phyloP scores from a whole-genome alignment of 495 filamentous ascomycete species.

The Trichoderma virens region DNA sequence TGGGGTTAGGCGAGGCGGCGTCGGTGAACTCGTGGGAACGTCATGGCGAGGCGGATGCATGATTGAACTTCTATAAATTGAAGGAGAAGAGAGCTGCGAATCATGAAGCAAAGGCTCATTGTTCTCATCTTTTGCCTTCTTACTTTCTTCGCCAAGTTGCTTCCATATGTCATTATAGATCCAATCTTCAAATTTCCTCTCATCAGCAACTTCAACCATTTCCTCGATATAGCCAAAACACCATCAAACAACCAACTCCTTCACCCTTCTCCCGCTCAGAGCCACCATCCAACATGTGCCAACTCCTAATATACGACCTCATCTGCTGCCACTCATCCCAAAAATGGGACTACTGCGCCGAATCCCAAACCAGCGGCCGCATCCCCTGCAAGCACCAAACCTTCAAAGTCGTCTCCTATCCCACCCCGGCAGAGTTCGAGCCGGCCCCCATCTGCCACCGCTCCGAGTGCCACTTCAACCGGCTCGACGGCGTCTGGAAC shows the following conservation, averaged over 20 bases:
- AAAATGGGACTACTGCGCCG: not conserved
- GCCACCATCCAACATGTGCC: not conserved
- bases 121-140: not conserved
- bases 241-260: not conserved
- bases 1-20: not conserved
- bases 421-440: slow-evolving; percentile 26
- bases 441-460: slow-evolving; percentile 26
- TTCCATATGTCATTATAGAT: no score
- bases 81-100: not conserved
- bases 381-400: slow-evolving; percentile 26
- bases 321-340: slow-evolving; percentile 1
- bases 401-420: slow-evolving; percentile 28
- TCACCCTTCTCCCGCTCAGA: no score
- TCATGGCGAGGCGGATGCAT: not conserved
- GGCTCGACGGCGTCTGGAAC: slow-evolving; percentile 30
- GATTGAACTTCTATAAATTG: not conserved
- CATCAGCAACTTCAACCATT: not conserved
- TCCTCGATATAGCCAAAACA: no score
- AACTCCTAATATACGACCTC: not conserved
- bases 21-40: not conserved
- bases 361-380: slow-evolving; percentile 11
- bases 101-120: not conserved
- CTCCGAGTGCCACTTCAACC: slow-evolving; percentile 29
- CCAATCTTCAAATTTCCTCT: no score
- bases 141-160: not conserved